Percentiles rank a stretch among this genome's conserved stretches.
Evolutionary conservation across 768 basidiomycete genomes (phyloP).

Genomic region (Cubamyces sp.): DNA sequence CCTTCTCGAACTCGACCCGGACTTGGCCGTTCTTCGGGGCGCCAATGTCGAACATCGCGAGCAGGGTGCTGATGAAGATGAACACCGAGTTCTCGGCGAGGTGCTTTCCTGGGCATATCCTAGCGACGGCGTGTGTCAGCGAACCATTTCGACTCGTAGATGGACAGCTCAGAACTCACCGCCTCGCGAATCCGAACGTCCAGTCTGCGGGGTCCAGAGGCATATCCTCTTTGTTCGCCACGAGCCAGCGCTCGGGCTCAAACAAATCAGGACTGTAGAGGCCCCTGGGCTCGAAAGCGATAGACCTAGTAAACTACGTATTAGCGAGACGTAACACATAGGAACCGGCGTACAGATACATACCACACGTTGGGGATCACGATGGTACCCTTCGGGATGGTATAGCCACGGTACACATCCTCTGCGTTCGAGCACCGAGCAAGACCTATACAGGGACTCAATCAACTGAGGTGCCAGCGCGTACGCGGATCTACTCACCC

Average conservation of each 20-base stretch:
- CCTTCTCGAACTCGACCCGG: constrained; percentile 4
- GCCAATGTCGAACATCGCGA: constrained; percentile 24
- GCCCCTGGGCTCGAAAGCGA: constrained; percentile 17
- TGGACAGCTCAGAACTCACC: constrained; percentile 1
- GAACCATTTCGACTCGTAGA: not conserved
- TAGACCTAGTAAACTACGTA: constrained; percentile 7
- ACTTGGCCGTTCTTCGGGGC: not conserved
- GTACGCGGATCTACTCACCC: too few species aligned
- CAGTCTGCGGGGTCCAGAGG: constrained; percentile 5
- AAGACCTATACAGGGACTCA: constrained; percentile 32
- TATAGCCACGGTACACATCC: constrained; percentile 30
- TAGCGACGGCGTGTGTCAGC: not conserved
- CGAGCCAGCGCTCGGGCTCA: constrained; percentile 29
- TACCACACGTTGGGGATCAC: constrained; percentile 34
- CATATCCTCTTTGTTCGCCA: not conserved
- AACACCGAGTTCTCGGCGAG: constrained; percentile 25
- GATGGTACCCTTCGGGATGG: constrained; percentile 32
- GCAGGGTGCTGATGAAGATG: constrained; percentile 20
- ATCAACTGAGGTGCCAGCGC: too few species aligned
- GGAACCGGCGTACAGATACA: not conserved
- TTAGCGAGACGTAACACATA: not conserved
- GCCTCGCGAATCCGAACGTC: constrained; percentile 25
- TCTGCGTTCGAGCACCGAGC: constrained; percentile 24
- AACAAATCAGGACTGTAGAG: constrained; percentile 23
- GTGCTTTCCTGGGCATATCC: constrained; percentile 23